A percentile compares a stretch with the other conserved stretches of the same genome.
phyloP scores from a whole-genome alignment of 345 rosid genomes.

The Conringia planisiliqua region DNA sequence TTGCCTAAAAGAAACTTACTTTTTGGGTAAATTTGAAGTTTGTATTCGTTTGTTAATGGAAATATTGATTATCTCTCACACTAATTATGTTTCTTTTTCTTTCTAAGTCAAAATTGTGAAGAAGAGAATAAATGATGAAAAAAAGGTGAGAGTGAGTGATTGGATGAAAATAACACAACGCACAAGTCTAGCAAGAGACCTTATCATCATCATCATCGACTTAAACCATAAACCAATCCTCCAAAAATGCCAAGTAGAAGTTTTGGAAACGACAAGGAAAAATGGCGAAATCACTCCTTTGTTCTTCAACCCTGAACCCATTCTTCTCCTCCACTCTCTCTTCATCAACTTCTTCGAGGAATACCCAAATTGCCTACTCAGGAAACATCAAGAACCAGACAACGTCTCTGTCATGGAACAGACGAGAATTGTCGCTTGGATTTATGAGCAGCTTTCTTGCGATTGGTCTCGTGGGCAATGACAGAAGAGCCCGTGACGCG shows the following conservation, averaged over 20 bases:
- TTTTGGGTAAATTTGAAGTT: neutral
- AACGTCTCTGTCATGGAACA: slow-evolving; percentile 36
- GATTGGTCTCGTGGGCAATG: slow-evolving; percentile 30
- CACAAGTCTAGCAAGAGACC: slow-evolving; percentile 12
- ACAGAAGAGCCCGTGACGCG: slow-evolving; percentile 30
- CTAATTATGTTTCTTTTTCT: neutral
- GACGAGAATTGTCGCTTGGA: slow-evolving; percentile 52
- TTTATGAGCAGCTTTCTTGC: slow-evolving; percentile 49
- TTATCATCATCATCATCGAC: slow-evolving; percentile 27
- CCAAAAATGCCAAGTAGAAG: neutral
- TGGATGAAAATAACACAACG: slow-evolving; percentile 33
- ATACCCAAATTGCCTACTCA: slow-evolving; percentile 27
- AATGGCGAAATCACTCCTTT: slow-evolving; percentile 27
- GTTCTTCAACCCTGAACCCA: slow-evolving; percentile 23
- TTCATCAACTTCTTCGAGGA: slow-evolving; percentile 5
- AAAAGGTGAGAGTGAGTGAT: slow-evolving; percentile 11
- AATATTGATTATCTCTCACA: too few relatives aligned
- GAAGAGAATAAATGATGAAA: neutral
- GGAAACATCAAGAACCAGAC: slow-evolving; percentile 34
- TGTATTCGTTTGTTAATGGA: neutral
- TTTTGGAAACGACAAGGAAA: neutral
- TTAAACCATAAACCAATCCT: neutral
- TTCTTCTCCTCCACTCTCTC: slow-evolving; percentile 14
- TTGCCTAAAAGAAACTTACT: neutral
- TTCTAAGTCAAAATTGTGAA: neutral